Conservation (phyloP, 75 land plant genomes). For the Cupressus sempervirens region DNA sequence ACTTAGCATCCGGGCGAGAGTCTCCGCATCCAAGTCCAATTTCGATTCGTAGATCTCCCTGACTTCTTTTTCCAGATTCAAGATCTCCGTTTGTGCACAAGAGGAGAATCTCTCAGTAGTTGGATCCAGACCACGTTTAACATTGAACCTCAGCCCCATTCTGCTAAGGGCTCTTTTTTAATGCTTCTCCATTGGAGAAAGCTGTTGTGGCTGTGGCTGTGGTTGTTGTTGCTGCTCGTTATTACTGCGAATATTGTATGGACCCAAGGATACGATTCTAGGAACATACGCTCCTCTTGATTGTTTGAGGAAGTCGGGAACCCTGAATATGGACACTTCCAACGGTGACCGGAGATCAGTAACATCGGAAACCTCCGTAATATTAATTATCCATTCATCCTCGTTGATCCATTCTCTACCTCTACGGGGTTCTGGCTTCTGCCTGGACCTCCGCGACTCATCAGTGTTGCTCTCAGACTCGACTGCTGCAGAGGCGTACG, state of each 20-base stretch:
- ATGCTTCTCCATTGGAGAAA: conserved; percentile 38
- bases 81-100: no score
- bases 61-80: no score
- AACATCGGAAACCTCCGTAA: neutral
- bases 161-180: conserved; percentile 23
- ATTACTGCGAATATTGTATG: conserved; percentile 33
- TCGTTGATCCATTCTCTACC: neutral
- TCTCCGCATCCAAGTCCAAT: no score
- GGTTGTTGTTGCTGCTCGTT: no score
- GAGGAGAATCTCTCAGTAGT: no score
- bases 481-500: neutral
- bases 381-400: neutral
- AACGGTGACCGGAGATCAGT: no score
- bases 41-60: no score
- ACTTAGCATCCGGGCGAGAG: no score
- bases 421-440: no score
- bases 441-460: no score
- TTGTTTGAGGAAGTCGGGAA: neutral
- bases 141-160: neutral
- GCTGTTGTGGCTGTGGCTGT: no score
- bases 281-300: neutral
- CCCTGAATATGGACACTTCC: neutral
- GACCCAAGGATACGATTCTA: conserved; percentile 24
- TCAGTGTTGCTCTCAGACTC: neutral
- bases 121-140: no score